Conservation (phyloP, 202 grass and related monocot genomes). For the Alloteropsis angusta region DNA sequence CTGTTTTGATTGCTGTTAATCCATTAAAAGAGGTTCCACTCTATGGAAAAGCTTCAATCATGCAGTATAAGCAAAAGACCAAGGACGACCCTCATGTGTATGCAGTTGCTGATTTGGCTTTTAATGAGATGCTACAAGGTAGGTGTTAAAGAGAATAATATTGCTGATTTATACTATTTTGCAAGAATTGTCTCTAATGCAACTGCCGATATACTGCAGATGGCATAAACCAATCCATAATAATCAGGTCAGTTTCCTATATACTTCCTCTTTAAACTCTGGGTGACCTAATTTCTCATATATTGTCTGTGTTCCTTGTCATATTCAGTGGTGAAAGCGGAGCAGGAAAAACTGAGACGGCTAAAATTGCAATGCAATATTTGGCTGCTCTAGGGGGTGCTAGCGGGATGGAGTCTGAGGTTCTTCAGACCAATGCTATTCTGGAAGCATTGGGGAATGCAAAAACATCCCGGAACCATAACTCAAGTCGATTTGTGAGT, state of each 20-base stretch:
- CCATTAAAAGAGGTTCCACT: conserved; percentile 87
- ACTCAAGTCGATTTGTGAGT: conserved; percentile 97
- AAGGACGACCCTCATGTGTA: conserved; percentile 81
- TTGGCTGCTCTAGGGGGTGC: conserved; percentile 74
- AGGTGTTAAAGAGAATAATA: conserved; percentile 13
- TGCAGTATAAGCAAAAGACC: conserved; percentile 61
- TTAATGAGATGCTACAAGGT: conserved; percentile 89
- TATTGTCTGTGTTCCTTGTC: conserved; percentile 10
- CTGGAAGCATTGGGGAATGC: conserved; percentile 98
- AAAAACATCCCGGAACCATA: conserved; percentile 88
- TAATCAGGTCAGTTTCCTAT: conserved; percentile 68
- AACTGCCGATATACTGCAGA: conserved; percentile 53
- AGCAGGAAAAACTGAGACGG: conserved; percentile 97
- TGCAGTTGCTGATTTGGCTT: conserved; percentile 84
- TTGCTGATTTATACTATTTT: conserved; percentile 18
- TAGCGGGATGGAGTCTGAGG: conserved; percentile 73
- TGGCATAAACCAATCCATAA: conserved; percentile 92
- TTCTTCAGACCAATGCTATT: conserved; percentile 81
- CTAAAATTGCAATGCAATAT: conserved; percentile 99
- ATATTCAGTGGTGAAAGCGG: conserved; percentile 89
- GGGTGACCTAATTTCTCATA: conserved; percentile 24
- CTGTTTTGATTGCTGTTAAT: conserved; percentile 89
- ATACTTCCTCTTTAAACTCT: conserved; percentile 16
- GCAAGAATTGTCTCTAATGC: conserved; percentile 35
- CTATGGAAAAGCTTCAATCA: conserved; percentile 71